Evolutionary conservation across 1,284 basidiomycete species (phyloP).

Genomic region (Naganishia sp.): DNA sequence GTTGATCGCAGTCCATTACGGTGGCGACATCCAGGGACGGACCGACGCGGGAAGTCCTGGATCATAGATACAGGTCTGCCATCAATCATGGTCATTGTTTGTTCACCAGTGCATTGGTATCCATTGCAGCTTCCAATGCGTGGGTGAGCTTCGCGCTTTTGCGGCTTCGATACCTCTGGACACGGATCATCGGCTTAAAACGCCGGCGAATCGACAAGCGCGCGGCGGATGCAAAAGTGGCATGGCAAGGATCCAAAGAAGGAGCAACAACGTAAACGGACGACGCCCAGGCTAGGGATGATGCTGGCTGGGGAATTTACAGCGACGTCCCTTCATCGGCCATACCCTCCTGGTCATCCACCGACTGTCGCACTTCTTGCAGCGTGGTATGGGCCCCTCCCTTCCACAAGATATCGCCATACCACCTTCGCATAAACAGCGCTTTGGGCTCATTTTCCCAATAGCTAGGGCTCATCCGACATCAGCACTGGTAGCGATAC

Average conservation of each 20-base stretch:
- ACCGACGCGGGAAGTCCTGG: too few species aligned
- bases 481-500: background rate
- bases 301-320: background rate
- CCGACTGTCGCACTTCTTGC: background rate
- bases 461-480: background rate
- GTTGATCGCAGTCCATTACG: too few species aligned
- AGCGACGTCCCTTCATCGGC: background rate
- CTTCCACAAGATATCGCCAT: background rate
- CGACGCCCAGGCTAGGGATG: background rate
- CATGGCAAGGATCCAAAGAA: slow-evolving; percentile 20
- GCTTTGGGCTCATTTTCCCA: background rate
- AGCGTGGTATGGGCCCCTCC: slow-evolving; percentile 4
- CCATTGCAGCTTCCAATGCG: background rate
- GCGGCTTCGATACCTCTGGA: background rate
- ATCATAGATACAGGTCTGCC: too few species aligned
- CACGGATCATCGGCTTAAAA: slow-evolving; percentile 7
- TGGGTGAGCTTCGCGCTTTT: too few species aligned
- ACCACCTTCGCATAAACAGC: background rate
- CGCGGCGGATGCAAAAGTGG: slow-evolving; percentile 15
- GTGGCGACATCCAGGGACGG: too few species aligned
- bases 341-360: background rate
- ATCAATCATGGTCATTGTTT: too few species aligned
- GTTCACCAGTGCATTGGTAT: background rate
- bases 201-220: slow-evolving; percentile 18
- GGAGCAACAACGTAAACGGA: slow-evolving; percentile 21